Evolutionary conservation across 331 rosid species (phyloP).

Genomic region (Stylosanthes scabra): DNA sequence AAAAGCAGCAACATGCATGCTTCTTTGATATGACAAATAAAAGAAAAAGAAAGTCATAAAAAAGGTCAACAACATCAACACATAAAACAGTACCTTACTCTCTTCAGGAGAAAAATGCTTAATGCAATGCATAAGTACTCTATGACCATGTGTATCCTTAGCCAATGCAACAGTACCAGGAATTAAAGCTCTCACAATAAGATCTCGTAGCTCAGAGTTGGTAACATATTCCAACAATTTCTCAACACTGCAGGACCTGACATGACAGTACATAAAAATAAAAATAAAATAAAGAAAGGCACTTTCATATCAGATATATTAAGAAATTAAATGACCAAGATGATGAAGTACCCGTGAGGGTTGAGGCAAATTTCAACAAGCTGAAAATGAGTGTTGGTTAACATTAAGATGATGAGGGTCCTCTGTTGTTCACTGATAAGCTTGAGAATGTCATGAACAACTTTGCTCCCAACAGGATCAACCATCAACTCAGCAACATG

Average conservation of each 20-base stretch:
- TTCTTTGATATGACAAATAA: no score
- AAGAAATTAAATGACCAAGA: not conserved
- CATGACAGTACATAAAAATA: slow-evolving; percentile 27
- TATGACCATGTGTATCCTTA: slow-evolving; percentile 58
- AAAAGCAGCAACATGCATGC: not conserved
- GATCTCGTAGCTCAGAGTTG: slow-evolving; percentile 38
- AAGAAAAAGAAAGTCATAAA: not conserved
- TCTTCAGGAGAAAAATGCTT: slow-evolving; percentile 49
- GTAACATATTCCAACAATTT: slow-evolving; percentile 54
- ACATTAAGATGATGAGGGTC: slow-evolving; percentile 42
- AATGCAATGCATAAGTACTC: slow-evolving; percentile 59
- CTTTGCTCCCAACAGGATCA: slow-evolving; percentile 58
- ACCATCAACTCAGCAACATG: slow-evolving; percentile 48
- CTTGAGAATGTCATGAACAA: slow-evolving; percentile 59
- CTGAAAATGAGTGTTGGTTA: slow-evolving; percentile 19
- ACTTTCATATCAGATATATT: not conserved
- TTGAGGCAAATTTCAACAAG: slow-evolving; percentile 47
- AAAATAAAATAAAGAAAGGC: not conserved
- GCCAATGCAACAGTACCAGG: slow-evolving; percentile 50
- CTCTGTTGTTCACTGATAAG: slow-evolving; percentile 56
- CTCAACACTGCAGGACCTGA: slow-evolving; percentile 58
- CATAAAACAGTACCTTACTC: slow-evolving; percentile 45
- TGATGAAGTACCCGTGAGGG: slow-evolving; percentile 56
- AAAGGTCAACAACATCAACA: not conserved
- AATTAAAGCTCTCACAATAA: slow-evolving; percentile 46